These are phyloP conservation scores for Yarrowia sp. DNA, from an alignment of 805 yeast genomes.

Conservation along the genomic window DNA sequence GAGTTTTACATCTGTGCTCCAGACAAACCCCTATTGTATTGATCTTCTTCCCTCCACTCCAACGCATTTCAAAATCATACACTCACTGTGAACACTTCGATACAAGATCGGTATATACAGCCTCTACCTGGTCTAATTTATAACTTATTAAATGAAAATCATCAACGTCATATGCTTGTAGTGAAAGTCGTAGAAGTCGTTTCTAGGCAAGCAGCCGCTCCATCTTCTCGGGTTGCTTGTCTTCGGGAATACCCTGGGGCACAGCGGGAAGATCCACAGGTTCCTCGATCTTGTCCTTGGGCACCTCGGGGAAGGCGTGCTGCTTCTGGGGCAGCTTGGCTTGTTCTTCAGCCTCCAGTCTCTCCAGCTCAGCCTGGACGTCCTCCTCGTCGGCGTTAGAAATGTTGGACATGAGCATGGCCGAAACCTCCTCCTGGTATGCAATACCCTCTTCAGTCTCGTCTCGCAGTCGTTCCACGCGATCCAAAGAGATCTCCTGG, in stretches of 20 bases:
- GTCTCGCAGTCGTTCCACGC: conserved; percentile 80
- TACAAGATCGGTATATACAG: neutral
- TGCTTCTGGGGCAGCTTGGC: neutral
- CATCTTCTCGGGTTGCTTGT: neutral
- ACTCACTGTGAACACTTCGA: neutral
- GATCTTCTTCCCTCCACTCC: neutral
- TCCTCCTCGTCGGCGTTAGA: conserved; percentile 43
- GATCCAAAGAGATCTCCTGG: conserved; percentile 70
- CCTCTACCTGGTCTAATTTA: conserved; percentile 11
- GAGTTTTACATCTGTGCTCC: neutral
- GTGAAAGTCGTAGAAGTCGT: neutral
- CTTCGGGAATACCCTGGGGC: neutral
- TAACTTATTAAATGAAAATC: conserved; percentile 4
- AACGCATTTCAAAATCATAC: neutral
- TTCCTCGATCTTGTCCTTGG: conserved; percentile 2
- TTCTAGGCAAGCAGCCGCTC: conserved; percentile 5
- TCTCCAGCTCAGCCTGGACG: conserved; percentile 38
- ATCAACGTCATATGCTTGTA: neutral
- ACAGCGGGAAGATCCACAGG: neutral
- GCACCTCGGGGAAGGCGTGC: neutral
- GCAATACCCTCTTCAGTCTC: conserved; percentile 77
- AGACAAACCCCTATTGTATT: neutral
- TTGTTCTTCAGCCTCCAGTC: conserved; percentile 32
- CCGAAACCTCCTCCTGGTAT: conserved; percentile 58
- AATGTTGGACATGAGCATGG: conserved; percentile 39